Evolutionary conservation across 176 grass and related monocot genomes (phyloP).

Genomic region (Tuctoria greenei): DNA sequence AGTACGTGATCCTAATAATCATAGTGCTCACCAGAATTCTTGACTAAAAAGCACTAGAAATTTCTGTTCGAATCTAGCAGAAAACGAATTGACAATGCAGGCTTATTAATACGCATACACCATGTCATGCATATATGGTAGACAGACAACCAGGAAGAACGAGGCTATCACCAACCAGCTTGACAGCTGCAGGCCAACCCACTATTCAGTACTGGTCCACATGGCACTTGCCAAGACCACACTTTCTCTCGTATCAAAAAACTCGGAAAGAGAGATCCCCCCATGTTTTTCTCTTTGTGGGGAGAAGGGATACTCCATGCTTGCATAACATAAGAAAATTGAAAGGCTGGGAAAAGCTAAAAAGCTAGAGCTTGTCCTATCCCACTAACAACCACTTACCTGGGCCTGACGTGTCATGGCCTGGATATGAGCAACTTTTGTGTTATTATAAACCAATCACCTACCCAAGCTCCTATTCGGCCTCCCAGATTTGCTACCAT

Average conservation of each 20-base stretch:
- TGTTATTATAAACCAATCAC: slow-evolving; percentile 51
- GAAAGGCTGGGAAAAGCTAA: slow-evolving; percentile 48
- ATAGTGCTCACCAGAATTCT: slow-evolving; percentile 12
- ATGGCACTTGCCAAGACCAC: slow-evolving; percentile 46
- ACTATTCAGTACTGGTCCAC: slow-evolving; percentile 51
- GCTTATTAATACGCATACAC: slow-evolving; percentile 23
- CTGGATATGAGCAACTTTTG: slow-evolving; percentile 47
- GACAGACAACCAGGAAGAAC: slow-evolving; percentile 34
- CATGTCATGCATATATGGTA: slow-evolving; percentile 5
- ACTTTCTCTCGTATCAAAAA: slow-evolving; percentile 56
- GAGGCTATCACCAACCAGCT: slow-evolving; percentile 17
- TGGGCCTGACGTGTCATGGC: slow-evolving; percentile 60
- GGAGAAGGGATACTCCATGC: slow-evolving; percentile 42
- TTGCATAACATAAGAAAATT: slow-evolving; percentile 51
- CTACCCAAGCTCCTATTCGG: slow-evolving; percentile 32
- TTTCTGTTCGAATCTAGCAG: slow-evolving; percentile 27
- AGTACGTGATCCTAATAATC: not conserved
- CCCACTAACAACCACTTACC: slow-evolving; percentile 50
- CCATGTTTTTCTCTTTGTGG: slow-evolving; percentile 17
- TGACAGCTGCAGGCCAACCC: slow-evolving; percentile 58
- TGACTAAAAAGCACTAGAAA: slow-evolving; percentile 9
- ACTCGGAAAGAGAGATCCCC: slow-evolving; percentile 46
- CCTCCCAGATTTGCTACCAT: slow-evolving; percentile 44
- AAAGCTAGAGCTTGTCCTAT: slow-evolving; percentile 69
- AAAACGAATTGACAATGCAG: slow-evolving; percentile 7